phyloP scores from a whole-genome alignment of 225 moss, liverwort and hornwort genomes.

The Takakia lepidozioides region DNA sequence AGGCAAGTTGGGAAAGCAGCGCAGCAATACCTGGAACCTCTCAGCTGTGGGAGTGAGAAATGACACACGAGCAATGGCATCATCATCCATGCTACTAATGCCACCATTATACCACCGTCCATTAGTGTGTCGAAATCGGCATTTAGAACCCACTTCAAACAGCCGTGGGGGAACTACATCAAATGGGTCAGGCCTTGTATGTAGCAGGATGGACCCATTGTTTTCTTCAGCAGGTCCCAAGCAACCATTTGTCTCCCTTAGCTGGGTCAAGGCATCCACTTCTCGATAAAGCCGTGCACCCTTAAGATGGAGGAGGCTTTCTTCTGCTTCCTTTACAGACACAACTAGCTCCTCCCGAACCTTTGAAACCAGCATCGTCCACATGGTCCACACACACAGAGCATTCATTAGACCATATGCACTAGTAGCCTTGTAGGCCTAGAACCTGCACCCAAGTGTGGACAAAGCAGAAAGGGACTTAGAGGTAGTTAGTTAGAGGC shows the following conservation, averaged over 20 bases:
- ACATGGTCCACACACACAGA: neutral
- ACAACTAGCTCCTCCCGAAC: slow-evolving; percentile 70
- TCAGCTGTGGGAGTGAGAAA: slow-evolving; percentile 76
- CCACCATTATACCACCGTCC: slow-evolving; percentile 90
- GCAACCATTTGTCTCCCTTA: slow-evolving; percentile 15
- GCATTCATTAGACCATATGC: neutral
- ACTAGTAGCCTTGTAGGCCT: too few relatives aligned
- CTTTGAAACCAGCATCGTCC: slow-evolving; percentile 21
- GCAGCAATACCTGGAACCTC: slow-evolving; percentile 91
- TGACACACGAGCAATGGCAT: slow-evolving; percentile 51
- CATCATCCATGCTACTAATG: slow-evolving; percentile 39
- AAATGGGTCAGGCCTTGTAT: slow-evolving; percentile 13
- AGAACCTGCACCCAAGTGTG: too few relatives aligned
- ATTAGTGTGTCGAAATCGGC: slow-evolving; percentile 83
- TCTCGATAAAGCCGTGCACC: slow-evolving; percentile 65
- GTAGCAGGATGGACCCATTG: slow-evolving; percentile 5
- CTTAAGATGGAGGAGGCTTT: slow-evolving; percentile 78
- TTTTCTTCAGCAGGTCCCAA: slow-evolving; percentile 2
- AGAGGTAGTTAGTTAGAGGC: too few relatives aligned
- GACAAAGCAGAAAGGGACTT: too few relatives aligned
- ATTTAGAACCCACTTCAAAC: slow-evolving; percentile 54
- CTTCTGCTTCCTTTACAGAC: slow-evolving; percentile 74
- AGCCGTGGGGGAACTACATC: slow-evolving; percentile 26
- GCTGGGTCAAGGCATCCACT: slow-evolving; percentile 58
- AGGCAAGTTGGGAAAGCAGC: too few relatives aligned